These are phyloP conservation scores for Microsporum audouinii DNA, from an alignment of 2,329 filamentous ascomycete genomes.

Conservation along the genomic window DNA sequence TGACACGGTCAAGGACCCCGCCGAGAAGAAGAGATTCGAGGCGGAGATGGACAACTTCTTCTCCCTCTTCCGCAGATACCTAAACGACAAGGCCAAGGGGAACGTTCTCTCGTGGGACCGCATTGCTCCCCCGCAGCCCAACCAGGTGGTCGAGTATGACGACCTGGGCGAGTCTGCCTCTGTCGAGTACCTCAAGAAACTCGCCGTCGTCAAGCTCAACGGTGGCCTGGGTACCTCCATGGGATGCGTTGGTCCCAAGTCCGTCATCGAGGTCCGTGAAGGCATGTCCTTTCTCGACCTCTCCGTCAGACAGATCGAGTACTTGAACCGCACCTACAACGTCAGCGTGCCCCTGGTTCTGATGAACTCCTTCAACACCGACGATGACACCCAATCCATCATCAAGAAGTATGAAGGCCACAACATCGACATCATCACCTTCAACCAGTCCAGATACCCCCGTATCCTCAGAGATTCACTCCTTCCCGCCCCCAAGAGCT, in stretches of 20 bases:
- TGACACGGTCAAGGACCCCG: slow-evolving; percentile 75
- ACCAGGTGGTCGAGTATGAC: slow-evolving; percentile 92
- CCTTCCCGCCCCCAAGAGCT: slow-evolving; percentile 84
- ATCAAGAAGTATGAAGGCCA: slow-evolving; percentile 99
- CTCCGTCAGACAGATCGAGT: slow-evolving; percentile 97
- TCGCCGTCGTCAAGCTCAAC: slow-evolving; percentile 97
- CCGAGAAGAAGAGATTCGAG: slow-evolving; percentile 72
- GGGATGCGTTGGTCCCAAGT: slow-evolving; percentile 98
- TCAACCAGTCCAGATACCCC: slow-evolving; percentile 98
- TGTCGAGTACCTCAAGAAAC: slow-evolving; percentile 89
- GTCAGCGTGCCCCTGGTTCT: slow-evolving; percentile 97
- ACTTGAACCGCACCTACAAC: slow-evolving; percentile 94
- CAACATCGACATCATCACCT: slow-evolving; percentile 98
- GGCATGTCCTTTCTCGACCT: slow-evolving; percentile 99
- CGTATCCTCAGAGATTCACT: slow-evolving; percentile 97
- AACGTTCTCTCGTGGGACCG: slow-evolving; percentile 93
- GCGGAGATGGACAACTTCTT: slow-evolving; percentile 99
- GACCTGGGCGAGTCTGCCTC: slow-evolving; percentile 81
- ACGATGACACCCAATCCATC: slow-evolving; percentile 93
- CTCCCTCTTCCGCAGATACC: slow-evolving; percentile 90
- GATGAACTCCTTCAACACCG: slow-evolving; percentile 99
- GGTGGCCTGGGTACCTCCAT: slow-evolving; percentile 98
- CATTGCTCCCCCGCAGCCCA: slow-evolving; percentile 82
- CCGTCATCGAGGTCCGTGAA: slow-evolving; percentile 97
- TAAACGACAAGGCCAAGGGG: slow-evolving; percentile 98